A percentile compares a stretch with the other conserved stretches of the same genome.
These are phyloP conservation scores for Chytriomyces confervae DNA, from an alignment of 192 early-diverging fungal genomes.

Conservation along the genomic window DNA sequence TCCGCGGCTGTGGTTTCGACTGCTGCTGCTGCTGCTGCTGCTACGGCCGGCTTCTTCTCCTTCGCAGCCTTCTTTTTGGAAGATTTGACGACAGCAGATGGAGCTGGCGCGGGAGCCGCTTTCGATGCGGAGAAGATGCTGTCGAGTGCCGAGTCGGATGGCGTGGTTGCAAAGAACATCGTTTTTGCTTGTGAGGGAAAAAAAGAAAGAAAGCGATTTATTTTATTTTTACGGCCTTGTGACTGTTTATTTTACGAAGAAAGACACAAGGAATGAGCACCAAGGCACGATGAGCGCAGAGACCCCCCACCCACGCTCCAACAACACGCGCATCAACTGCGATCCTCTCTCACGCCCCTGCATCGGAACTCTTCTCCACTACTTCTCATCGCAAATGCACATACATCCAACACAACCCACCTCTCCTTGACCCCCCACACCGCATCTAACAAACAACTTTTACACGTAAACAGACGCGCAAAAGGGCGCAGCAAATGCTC, in stretches of 20 bases:
- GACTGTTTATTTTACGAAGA: neutral
- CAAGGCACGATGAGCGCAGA: neutral
- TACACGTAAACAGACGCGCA: conserved; percentile 12
- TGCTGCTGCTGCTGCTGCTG: neutral
- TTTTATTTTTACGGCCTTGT: neutral
- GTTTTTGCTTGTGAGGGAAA: neutral
- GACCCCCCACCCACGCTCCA: neutral
- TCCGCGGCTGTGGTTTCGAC: neutral
- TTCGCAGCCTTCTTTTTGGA: conserved; percentile 1
- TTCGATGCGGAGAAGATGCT: neutral
- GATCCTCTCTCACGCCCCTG: neutral
- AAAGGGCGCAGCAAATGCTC: conserved; percentile 27
- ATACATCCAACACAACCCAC: too few relatives aligned
- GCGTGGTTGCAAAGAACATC: neutral
- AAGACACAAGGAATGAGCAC: conserved; percentile 4
- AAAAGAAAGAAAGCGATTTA: neutral
- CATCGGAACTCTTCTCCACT: neutral
- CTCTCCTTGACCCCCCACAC: too few relatives aligned
- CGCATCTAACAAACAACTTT: neutral
- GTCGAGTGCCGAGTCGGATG: conserved; percentile 13
- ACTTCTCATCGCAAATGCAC: too few relatives aligned
- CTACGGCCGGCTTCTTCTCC: neutral
- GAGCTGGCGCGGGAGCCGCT: neutral
- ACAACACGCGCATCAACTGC: neutral
- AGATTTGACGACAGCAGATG: neutral